phyloP scores from a whole-genome alignment of 202 grass and related monocot genomes.

The Schoenoplectus triqueter region DNA sequence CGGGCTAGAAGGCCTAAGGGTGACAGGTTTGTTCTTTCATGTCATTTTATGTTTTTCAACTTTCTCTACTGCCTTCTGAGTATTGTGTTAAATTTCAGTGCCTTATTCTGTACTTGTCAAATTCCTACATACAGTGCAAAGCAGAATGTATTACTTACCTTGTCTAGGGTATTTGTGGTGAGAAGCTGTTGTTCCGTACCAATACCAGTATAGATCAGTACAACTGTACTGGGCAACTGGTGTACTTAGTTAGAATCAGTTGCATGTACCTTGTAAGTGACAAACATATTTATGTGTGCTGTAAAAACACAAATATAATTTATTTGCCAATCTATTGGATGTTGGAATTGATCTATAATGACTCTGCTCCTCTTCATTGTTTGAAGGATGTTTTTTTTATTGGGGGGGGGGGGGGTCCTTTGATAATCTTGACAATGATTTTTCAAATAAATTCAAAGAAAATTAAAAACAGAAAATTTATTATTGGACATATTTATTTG shows the following conservation, averaged over 20 bases:
- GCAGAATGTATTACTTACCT: not conserved
- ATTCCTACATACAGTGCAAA: not conserved
- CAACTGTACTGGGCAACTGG: not conserved
- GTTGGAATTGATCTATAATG: not conserved
- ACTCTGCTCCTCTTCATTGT: no score
- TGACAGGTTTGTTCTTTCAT: slow-evolving; percentile 60
- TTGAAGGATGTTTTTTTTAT: no score
- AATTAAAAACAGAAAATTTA: no score
- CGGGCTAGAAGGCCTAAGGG: slow-evolving; percentile 83
- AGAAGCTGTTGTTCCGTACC: not conserved
- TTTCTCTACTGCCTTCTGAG: not conserved
- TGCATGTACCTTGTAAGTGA: not conserved
- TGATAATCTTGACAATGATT: no score
- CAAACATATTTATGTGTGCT: not conserved
- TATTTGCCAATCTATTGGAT: not conserved
- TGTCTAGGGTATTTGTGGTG: not conserved
- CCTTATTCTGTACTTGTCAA: not conserved
- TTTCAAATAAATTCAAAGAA: no score
- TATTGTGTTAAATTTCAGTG: not conserved
- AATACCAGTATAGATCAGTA: slow-evolving; percentile 19
- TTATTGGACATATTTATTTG: no score
- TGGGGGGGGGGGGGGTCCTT: no score
- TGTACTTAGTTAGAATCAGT: not conserved
- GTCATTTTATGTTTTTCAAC: slow-evolving; percentile 5
- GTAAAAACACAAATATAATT: not conserved